phyloP scores from a whole-genome alignment of 2,329 filamentous ascomycete genomes.

The Penicillium sp. region DNA sequence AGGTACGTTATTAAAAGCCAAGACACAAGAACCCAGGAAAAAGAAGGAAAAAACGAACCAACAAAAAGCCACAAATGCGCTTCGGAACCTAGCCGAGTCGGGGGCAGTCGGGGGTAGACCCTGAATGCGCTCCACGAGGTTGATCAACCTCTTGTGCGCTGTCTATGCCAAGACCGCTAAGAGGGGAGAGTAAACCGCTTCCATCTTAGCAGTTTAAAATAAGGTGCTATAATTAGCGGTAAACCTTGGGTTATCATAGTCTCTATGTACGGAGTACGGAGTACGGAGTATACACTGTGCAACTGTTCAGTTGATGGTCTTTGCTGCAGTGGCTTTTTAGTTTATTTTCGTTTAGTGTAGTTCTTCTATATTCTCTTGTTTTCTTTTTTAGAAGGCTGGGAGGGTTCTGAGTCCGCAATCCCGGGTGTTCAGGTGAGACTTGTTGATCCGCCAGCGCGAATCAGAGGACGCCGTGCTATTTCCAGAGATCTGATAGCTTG shows the following conservation, averaged over 20 bases:
- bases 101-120: conserved; percentile 13
- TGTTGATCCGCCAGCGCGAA: background rate
- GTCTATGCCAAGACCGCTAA: background rate
- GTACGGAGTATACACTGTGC: background rate
- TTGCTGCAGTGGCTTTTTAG: background rate
- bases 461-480: background rate
- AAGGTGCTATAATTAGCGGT: conserved; percentile 7
- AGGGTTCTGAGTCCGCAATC: background rate
- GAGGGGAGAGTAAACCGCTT: background rate
- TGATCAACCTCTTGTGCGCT: conserved; percentile 4
- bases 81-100: conserved; percentile 20
- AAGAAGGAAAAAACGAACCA: background rate
- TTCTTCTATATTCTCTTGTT: background rate
- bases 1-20: background rate
- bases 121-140: conserved; percentile 12
- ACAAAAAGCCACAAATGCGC: background rate
- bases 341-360: background rate
- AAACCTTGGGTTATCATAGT: background rate
- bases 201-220: conserved; percentile 2
- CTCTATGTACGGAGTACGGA: too few species aligned
- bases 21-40: background rate
- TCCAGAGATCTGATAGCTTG: background rate
- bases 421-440: background rate
- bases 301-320: background rate
- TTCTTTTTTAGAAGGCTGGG: background rate